These are phyloP conservation scores for Alternaria brassicae DNA, from an alignment of 2,329 filamentous ascomycete genomes.

Conservation along the genomic window DNA sequence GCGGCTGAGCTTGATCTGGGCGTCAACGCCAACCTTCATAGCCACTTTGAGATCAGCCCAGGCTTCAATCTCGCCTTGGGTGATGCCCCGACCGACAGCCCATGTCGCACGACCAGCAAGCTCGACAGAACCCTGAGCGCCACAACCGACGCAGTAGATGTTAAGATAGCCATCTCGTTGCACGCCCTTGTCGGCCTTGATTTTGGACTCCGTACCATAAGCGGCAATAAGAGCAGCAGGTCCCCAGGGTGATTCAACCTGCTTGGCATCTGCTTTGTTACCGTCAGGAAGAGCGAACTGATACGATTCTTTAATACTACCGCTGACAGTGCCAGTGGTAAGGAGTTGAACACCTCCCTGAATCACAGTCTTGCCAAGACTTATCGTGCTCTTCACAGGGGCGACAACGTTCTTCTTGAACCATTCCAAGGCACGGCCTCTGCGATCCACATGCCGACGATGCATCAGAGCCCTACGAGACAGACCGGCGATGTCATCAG, in stretches of 20 bases:
- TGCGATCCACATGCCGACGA: not conserved
- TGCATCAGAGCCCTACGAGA: not conserved
- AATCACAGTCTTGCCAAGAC: too few relatives aligned
- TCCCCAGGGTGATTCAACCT: not conserved
- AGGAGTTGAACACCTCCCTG: not conserved
- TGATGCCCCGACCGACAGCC: not conserved
- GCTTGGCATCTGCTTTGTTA: not conserved
- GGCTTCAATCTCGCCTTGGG: constrained; percentile 1
- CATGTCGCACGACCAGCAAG: constrained; percentile 4
- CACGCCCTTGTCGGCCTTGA: constrained; percentile 1
- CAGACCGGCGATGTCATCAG: not conserved
- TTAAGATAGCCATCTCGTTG: constrained; percentile 1
- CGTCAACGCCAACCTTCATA: constrained; percentile 4
- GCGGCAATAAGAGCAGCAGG: constrained; percentile 1
- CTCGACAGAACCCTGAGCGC: not conserved
- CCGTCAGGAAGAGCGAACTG: not conserved
- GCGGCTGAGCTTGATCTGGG: constrained; percentile 1
- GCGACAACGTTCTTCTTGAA: too few relatives aligned
- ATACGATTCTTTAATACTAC: not conserved
- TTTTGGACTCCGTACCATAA: constrained; percentile 2
- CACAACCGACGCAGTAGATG: constrained; percentile 5
- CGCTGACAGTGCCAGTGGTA: not conserved
- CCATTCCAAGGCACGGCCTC: not conserved
- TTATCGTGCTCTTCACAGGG: too few relatives aligned
- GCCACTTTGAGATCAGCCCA: constrained; percentile 5